Evolutionary conservation across 352 stramenopile species (phyloP), one percentile per base, ranked within the genome.

Genomic region (Globisporangium lucens): DNA sequence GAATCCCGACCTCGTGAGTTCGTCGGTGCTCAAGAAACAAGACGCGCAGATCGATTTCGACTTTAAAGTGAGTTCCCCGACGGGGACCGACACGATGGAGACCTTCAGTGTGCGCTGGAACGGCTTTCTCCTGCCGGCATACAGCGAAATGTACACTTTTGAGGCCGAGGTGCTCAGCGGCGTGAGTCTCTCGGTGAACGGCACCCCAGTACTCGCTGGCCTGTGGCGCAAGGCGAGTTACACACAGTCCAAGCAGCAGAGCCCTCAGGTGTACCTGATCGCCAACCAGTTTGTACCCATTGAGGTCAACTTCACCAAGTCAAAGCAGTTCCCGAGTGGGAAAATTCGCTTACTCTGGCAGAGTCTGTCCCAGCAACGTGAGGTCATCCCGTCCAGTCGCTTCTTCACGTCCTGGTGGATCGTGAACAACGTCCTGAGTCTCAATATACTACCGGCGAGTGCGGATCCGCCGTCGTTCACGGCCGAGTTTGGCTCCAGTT

Each of bases 101-200:
- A 80, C 74, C 12, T 94, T 90, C 58, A 92, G 81, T 47, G 62
- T 89, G 9, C 70, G 60, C 1, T 93, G 85, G 85, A 56, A 71
- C 51, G 85, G 85, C 2, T 89, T 77, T 41, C 8, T 91, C 5
- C 47, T 79, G 4, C 75, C 85, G 4, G 29, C 43, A 10, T 90
- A 77, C 65, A 87, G 67, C 22, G 82, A 93, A 56, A 57, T 79
- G 30, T 91, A 89, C 69, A 85, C 69, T 10, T 83, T 93, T 58
- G 72, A 80, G 38, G 65, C 76, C 20, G 63, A 76, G 4, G 66
- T 82, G 1, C 56, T 70, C 15, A 82, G 85, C 9, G 63, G 76
- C 4, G 63, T 75, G n/a, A 68, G 63, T 70, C 38, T 89, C 2
- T 65, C 41, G 1, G 51, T 91, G 13, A 70, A 67, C 29, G 22